Conservation (phyloP, 2,329 filamentous ascomycete species). For the Fusarium foetens region DNA sequence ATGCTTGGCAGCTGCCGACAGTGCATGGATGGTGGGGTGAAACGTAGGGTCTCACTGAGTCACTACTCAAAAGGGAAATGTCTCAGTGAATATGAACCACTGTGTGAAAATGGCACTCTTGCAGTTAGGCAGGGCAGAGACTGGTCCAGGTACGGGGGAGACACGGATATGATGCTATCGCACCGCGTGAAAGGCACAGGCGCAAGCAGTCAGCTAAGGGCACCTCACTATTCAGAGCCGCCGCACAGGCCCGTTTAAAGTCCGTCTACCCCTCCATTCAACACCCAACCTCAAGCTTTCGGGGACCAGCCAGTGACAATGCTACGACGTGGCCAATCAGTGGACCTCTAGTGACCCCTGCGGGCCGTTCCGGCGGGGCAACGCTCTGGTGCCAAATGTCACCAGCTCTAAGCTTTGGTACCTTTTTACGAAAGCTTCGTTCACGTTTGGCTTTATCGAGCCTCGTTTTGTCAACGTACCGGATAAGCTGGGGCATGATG, state of each 20-base stretch:
- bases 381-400: conserved; percentile 15
- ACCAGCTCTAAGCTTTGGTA: background rate
- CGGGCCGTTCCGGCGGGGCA: conserved; percentile 43
- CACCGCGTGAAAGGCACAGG: background rate
- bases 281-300: conserved; percentile 11
- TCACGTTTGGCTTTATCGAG: background rate
- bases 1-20: conserved; percentile 28
- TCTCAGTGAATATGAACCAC: conserved; percentile 6
- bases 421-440: conserved; percentile 1
- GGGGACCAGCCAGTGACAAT: conserved; percentile 15
- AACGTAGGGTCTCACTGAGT: conserved; percentile 14
- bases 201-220: background rate
- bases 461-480: background rate
- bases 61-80: conserved; percentile 18
- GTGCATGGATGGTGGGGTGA: conserved; percentile 27
- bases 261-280: conserved; percentile 27
- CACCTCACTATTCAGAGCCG: conserved; percentile 5
- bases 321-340: conserved; percentile 26
- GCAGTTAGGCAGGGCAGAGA: background rate
- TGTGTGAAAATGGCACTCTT: background rate
- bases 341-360: conserved; percentile 16
- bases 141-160: background rate
- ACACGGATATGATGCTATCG: conserved; percentile 12
- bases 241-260: conserved; percentile 9
- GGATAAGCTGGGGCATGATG: background rate